Conservation (phyloP, 768 basidiomycete genomes). For the Mrakia hoshinonis region DNA sequence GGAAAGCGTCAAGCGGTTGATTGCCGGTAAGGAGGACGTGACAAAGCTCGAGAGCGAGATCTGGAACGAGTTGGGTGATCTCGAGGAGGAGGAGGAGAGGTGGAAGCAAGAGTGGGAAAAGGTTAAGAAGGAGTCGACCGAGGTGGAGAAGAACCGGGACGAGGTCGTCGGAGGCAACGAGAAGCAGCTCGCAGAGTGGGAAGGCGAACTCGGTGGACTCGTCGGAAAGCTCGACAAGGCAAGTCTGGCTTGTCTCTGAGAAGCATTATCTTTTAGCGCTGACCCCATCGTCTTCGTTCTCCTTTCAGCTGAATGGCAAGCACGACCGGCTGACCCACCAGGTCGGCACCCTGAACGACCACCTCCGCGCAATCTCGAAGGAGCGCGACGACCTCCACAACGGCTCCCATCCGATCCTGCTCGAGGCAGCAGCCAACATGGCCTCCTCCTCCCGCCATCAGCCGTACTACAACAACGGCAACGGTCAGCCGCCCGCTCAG, state of each 20-base stretch:
- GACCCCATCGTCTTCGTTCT: background rate
- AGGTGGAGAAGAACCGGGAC: constrained; percentile 17
- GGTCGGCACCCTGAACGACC: constrained; percentile 10
- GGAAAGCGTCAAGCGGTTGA: constrained; percentile 65
- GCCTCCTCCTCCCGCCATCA: background rate
- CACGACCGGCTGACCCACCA: constrained; percentile 24
- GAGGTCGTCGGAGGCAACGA: constrained; percentile 23
- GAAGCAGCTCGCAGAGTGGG: constrained; percentile 8
- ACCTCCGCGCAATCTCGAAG: constrained; percentile 14
- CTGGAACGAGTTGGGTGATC: constrained; percentile 1
- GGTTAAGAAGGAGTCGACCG: background rate
- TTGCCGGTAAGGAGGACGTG: constrained; percentile 23
- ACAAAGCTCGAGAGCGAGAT: constrained; percentile 10
- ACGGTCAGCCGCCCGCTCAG: background rate
- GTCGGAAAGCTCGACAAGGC: constrained; percentile 24
- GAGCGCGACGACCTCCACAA: constrained; percentile 18
- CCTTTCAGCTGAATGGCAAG: constrained; percentile 21
- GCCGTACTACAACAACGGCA: background rate
- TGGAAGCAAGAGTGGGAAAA: constrained; percentile 13
- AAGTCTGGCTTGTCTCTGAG: background rate
- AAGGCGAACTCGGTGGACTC: constrained; percentile 14
- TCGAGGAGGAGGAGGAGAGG: constrained; percentile 14
- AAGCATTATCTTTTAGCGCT: background rate
- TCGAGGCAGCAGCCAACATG: constrained; percentile 15
- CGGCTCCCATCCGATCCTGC: constrained; percentile 23